Evolutionary conservation across 2,329 filamentous ascomycete species (phyloP).

Genomic region (Plectosphaerella sp.): DNA sequence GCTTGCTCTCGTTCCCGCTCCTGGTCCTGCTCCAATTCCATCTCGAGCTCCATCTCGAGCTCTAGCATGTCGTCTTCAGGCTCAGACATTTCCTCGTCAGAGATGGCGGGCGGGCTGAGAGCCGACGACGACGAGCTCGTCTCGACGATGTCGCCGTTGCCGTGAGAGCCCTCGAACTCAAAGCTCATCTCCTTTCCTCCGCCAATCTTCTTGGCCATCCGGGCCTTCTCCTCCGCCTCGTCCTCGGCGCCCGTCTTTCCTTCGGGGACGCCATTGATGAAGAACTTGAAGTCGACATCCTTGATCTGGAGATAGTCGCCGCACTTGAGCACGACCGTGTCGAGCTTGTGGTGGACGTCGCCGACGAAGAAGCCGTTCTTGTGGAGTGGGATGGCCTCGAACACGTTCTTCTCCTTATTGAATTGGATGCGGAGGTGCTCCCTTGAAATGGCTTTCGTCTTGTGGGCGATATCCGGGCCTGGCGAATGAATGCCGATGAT

Average conservation of each 20-base stretch:
- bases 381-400: constrained; percentile 58
- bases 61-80: constrained; percentile 20
- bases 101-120: constrained; percentile 35
- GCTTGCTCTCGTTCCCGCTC: constrained; percentile 15
- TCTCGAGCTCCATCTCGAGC: constrained; percentile 22
- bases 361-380: constrained; percentile 68
- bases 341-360: constrained; percentile 51
- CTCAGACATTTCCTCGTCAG: constrained; percentile 24
- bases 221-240: constrained; percentile 41
- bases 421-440: constrained; percentile 70
- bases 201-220: constrained; percentile 38
- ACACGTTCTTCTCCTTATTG: constrained; percentile 57
- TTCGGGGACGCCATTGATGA: constrained; percentile 59
- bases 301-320: constrained; percentile 69
- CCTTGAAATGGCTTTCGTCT: constrained; percentile 70
- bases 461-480: constrained; percentile 52
- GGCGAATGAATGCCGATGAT: constrained; percentile 71
- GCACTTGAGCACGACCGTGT: constrained; percentile 54
- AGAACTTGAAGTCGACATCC: constrained; percentile 63
- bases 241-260: constrained; percentile 57
- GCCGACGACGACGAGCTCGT: constrained; percentile 50
- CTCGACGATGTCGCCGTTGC: constrained; percentile 50
- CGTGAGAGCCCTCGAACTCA: constrained; percentile 62
- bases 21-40: constrained; percentile 13
- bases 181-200: constrained; percentile 70